Evolutionary conservation across 2,329 filamentous ascomycete species (phyloP).

Genomic region (Apiospora koreana): DNA sequence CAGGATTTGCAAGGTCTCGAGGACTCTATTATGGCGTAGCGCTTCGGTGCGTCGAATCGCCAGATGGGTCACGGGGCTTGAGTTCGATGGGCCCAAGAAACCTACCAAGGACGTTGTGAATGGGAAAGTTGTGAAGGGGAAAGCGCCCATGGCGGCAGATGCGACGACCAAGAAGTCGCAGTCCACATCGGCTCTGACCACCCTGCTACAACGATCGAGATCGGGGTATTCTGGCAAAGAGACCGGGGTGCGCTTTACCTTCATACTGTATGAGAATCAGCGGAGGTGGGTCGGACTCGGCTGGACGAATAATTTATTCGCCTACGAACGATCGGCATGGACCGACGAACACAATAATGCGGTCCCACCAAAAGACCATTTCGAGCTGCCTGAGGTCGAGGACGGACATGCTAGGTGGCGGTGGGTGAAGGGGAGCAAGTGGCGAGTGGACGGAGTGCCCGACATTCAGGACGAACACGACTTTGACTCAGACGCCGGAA

Average conservation of each 20-base stretch:
- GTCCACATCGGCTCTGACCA: conserved; percentile 33
- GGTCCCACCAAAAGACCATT: conserved; percentile 72
- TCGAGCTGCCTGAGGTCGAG: conserved; percentile 63
- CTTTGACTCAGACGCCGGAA: conserved; percentile 61
- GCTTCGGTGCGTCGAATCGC: conserved; percentile 69
- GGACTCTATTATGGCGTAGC: conserved; percentile 90
- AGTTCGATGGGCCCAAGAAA: conserved; percentile 59
- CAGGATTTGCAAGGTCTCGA: conserved; percentile 78
- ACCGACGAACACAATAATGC: conserved; percentile 93
- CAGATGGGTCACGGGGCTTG: conserved; percentile 76
- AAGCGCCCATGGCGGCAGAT: conserved; percentile 25
- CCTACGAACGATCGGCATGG: conserved; percentile 89
- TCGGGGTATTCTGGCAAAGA: conserved; percentile 49
- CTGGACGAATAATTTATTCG: conserved; percentile 89
- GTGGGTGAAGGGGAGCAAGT: conserved; percentile 84
- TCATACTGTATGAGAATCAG: conserved; percentile 96
- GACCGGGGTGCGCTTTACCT: conserved; percentile 90
- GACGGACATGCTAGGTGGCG: conserved; percentile 62
- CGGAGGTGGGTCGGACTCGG: conserved; percentile 91
- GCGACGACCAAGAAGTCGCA: conserved; percentile 40
- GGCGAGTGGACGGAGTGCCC: conserved; percentile 78
- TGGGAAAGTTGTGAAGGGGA: conserved; percentile 32
- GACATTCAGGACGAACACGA: conserved; percentile 51
- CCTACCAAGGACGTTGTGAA: conserved; percentile 29
- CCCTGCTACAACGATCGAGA: conserved; percentile 36